phyloP scores from a whole-genome alignment of 208 protist genomes.

The Leishmania gerbilli region DNA sequence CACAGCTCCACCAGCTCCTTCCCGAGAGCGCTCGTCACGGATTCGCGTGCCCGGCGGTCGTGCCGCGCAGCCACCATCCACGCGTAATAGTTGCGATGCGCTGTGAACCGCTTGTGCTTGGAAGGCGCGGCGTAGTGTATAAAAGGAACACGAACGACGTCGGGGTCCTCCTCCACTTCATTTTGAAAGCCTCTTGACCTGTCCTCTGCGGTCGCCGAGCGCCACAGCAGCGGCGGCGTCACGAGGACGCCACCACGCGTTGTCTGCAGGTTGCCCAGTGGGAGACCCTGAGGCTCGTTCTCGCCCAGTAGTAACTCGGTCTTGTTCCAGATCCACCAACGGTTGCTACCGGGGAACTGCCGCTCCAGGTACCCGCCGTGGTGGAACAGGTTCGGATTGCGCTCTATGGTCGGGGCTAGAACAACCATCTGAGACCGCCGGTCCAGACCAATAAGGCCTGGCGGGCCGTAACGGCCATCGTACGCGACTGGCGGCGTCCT shows the following conservation, averaged over 20 bases:
- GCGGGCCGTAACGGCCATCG: slow-evolving; percentile 13
- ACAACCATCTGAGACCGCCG: slow-evolving; percentile 28
- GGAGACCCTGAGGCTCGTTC: slow-evolving; percentile 9
- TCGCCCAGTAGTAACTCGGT: slow-evolving; percentile 19
- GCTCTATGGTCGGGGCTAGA: slow-evolving; percentile 16
- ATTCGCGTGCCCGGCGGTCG: slow-evolving; percentile 25
- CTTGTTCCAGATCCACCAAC: slow-evolving; percentile 13
- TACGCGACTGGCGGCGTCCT: slow-evolving; percentile 9
- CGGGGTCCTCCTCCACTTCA: slow-evolving; percentile 7
- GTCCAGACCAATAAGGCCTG: slow-evolving; percentile 19
- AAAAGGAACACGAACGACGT: slow-evolving; percentile 23
- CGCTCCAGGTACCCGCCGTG: slow-evolving; percentile 24
- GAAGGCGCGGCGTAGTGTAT: slow-evolving; percentile 34
- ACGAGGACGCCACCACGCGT: slow-evolving; percentile 20
- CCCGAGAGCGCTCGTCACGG: slow-evolving; percentile 5
- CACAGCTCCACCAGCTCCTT: slow-evolving; percentile 36
- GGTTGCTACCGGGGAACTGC: slow-evolving; percentile 7
- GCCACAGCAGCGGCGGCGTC: slow-evolving; percentile 32
- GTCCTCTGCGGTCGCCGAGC: slow-evolving; percentile 24
- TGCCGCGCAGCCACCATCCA: slow-evolving; percentile 37
- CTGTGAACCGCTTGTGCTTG: slow-evolving; percentile 23
- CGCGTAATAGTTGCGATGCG: slow-evolving; percentile 25
- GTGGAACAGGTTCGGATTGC: slow-evolving; percentile 18
- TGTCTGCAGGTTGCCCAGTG: slow-evolving; percentile 1
- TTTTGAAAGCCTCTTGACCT: slow-evolving; percentile 10